Evolutionary conservation across 768 basidiomycete genomes (phyloP), one percentile per base, ranked within the genome.

Genomic region (Serendipita sp.): DNA sequence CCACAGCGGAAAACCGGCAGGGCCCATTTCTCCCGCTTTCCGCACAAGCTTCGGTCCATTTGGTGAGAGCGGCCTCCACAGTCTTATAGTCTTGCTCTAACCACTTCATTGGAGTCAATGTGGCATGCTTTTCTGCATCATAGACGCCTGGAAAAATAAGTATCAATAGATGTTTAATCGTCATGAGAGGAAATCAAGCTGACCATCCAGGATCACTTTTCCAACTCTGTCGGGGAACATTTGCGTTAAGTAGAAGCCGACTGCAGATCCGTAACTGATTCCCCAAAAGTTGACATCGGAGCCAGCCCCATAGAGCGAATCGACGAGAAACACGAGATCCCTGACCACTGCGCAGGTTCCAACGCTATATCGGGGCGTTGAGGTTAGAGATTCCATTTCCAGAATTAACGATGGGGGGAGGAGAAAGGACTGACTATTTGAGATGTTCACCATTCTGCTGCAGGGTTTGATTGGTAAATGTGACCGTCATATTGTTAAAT

Each of bases 171-270:
- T 9, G 1, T 9, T 17, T 5, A 20, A 5, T 17, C 7, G 26
- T 48, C n/a, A 9, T 20, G 1, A 48, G 9, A 48, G 7, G 45
- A 28, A 20, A 28, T n/a, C 58, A 17, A 63, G 22, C 13, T 34
- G 42, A 43, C 60, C 63, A n/a, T 64, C 63, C 14, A 61, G 28
- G 5, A 62, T 45, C 16, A 64, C 63, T 20, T 34, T 17, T 17
- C 63, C 63, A 26, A 63, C 62, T 1, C 62, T 50, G 20, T 64
- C 44, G 7, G 63, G 63, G 31, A 64, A 64, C 63, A 64, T 64
- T n/a, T 61, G 44, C 3, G 61, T 62, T 9, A 64, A 31, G 34
- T 64, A 64, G 24, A 26, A 22, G 11, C 61, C 63, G 17, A 64
- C 20, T 14, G 50, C 33, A 20, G 63, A 43, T 5, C 63, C 63